Evolutionary conservation across 2,329 filamentous ascomycete species (phyloP), one percentile per base, ranked within the genome.

Genomic region (Exophiala alcalophila): DNA sequence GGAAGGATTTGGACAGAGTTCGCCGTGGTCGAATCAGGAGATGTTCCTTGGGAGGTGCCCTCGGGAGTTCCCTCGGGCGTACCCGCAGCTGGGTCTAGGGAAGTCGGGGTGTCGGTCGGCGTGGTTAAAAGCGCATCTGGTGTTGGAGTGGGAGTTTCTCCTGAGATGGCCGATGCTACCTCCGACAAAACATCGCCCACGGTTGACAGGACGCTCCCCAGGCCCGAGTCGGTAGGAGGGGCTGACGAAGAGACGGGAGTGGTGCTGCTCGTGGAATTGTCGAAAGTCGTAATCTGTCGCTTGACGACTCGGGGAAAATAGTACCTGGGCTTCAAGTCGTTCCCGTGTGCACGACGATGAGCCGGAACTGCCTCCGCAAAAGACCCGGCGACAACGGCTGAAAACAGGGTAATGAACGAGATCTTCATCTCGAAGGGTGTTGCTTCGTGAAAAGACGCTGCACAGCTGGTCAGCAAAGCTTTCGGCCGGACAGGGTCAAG

Each of bases 301-400:
- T 58, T 59, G 11, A 61, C 53, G 27, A 53, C 53, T 36, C 45
- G 47, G 15, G 56, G 59, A 34, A 58, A 54, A 39, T 60, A 60
- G 36, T 59, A 59, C 26, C 50, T 48, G 20, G 59, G 59, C 29
- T 49, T 58, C 24, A 50, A 27, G 12, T 53, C 50, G 11, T 37
- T 35, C 21, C 47, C 49, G n/a, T n/a, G n/a, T n/a, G n/a, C n/a
- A 10, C 44, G 52, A 11, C 44, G 50, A 27, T 49, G 32, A 15
- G 53, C 56, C 20, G 59, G 58, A 24, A 57, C 55, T 20, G 55
- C 59, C 32, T 58, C 55, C 20, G 57, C 59, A 40, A 59, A 43
- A 25, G 57, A 52, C 26, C 54, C 38, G 18, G 58, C 47, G 11
- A 53, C 54, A 32, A 59, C 39, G 5, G 56, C 54, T 25, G 57